phyloP scores from a whole-genome alignment of 129 eudicot species.

The Oenanthe sinensis region DNA sequence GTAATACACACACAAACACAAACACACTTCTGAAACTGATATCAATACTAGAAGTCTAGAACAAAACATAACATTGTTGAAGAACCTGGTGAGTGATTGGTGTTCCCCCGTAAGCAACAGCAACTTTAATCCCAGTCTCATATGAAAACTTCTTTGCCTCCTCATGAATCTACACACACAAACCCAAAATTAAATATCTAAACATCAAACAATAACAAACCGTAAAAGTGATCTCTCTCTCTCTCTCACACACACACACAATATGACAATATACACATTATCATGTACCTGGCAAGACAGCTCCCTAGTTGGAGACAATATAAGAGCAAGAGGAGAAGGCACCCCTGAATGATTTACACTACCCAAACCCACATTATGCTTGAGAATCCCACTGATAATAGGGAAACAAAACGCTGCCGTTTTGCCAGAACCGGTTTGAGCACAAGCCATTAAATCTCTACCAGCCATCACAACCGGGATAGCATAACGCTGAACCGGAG shows the following conservation, averaged over 20 bases:
- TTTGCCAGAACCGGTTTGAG: conserved; percentile 88
- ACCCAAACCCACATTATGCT: conserved; percentile 9
- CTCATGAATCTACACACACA: conserved; percentile 50
- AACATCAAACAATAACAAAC: not conserved
- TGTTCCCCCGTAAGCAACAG: conserved; percentile 87
- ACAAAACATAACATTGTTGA: not conserved
- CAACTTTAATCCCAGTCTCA: conserved; percentile 68
- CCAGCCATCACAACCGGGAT: conserved; percentile 46
- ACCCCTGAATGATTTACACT: conserved; percentile 12
- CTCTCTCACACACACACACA: not conserved
- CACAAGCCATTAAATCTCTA: conserved; percentile 92
- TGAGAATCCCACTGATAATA: conserved; percentile 61
- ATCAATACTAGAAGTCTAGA: too few relatives aligned
- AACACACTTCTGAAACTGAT: not conserved
- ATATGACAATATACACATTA: not conserved
- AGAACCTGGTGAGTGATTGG: conserved; percentile 58
- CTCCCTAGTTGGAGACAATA: conserved; percentile 79
- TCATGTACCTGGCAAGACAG: conserved; percentile 57
- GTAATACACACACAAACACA: not conserved
- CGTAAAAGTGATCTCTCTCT: too few relatives aligned
- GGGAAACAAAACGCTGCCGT: conserved; percentile 93
- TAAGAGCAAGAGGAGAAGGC: conserved; percentile 55
- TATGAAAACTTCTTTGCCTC: conserved; percentile 73
- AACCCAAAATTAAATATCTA: not conserved
- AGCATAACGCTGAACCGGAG: conserved; percentile 6